Percentiles rank a stretch among this genome's conserved stretches.
Conservation (phyloP, 176 grass and related monocot genomes). For the Bothriochloa decipiens region DNA sequence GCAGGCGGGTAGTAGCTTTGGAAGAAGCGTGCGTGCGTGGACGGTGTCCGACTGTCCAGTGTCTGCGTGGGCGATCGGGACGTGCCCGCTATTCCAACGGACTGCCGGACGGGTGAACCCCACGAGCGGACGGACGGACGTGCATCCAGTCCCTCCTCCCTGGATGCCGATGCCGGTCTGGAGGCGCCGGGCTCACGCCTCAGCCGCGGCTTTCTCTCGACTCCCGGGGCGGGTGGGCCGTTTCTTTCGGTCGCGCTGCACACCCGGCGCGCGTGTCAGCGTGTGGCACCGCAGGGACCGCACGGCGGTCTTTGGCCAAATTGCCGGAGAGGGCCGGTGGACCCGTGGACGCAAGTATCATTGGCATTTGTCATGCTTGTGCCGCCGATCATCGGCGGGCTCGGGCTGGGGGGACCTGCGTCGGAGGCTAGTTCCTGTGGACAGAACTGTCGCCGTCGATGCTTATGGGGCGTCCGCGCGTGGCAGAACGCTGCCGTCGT, state of each 20-base stretch:
- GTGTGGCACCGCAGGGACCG: background rate
- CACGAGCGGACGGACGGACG: too few relatives aligned
- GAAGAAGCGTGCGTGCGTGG: background rate
- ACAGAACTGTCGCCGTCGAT: background rate
- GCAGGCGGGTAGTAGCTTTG: too few relatives aligned
- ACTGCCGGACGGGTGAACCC: too few relatives aligned
- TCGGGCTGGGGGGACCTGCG: background rate
- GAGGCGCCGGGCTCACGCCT: background rate
- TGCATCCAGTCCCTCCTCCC: too few relatives aligned
- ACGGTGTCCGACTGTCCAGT: too few relatives aligned
- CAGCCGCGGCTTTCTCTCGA: background rate
- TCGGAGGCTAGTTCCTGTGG: background rate
- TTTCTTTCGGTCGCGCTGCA: slow-evolving; percentile 27
- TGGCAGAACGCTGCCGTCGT: background rate
- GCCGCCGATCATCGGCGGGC: slow-evolving; percentile 14
- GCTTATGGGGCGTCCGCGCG: background rate
- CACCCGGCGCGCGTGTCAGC: background rate
- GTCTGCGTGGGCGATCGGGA: slow-evolving; percentile 6
- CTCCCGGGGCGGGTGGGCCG: background rate
- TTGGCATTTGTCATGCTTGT: background rate
- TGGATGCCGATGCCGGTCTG: background rate
- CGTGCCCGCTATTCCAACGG: background rate
- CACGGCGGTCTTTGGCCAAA: background rate
- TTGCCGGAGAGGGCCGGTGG: background rate
- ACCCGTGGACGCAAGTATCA: background rate